phyloP scores from a whole-genome alignment of 169 alveolate genomes.

The Cryptosporidium andersoni region DNA sequence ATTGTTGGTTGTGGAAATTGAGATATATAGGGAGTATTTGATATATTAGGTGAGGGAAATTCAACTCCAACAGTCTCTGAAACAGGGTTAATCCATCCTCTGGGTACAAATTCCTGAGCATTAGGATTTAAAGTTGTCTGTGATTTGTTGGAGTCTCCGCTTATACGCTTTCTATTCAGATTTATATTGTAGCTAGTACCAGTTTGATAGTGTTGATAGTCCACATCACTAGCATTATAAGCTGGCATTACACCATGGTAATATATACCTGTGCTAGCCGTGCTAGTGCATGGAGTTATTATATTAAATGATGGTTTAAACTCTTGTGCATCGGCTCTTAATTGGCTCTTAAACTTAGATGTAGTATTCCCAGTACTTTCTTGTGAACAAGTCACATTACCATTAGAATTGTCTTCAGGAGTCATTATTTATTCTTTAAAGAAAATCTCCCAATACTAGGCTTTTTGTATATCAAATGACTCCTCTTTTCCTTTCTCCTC shows the following conservation, averaged over 20 bases:
- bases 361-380: conserved; percentile 10
- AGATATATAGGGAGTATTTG: no score
- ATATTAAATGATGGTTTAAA: conserved; percentile 51
- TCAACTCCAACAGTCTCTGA: conserved; percentile 3
- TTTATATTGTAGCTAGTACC: conserved; percentile 7
- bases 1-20: no score
- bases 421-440: conserved; percentile 34
- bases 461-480: conserved; percentile 9
- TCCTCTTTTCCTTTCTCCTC: conserved; percentile 53
- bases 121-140: conserved; percentile 52
- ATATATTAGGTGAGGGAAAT: no score
- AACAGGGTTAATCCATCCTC: conserved; percentile 54
- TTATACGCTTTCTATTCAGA: neutral
- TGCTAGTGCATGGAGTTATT: conserved; percentile 8
- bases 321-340: conserved; percentile 70
- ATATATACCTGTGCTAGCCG: conserved; percentile 21
- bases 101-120: conserved; percentile 67
- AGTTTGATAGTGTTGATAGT: conserved; percentile 47
- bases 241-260: conserved; percentile 53
- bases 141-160: no score
- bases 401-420: conserved; percentile 30
- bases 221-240: conserved; percentile 22
- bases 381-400: conserved; percentile 2
- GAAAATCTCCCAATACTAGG: conserved; percentile 26
- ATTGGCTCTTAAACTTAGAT: conserved; percentile 54